Percentiles rank a stretch among this genome's conserved stretches.
Evolutionary conservation across 176 grass and related monocot species (phyloP).

Genomic region (Paspalum notatum): DNA sequence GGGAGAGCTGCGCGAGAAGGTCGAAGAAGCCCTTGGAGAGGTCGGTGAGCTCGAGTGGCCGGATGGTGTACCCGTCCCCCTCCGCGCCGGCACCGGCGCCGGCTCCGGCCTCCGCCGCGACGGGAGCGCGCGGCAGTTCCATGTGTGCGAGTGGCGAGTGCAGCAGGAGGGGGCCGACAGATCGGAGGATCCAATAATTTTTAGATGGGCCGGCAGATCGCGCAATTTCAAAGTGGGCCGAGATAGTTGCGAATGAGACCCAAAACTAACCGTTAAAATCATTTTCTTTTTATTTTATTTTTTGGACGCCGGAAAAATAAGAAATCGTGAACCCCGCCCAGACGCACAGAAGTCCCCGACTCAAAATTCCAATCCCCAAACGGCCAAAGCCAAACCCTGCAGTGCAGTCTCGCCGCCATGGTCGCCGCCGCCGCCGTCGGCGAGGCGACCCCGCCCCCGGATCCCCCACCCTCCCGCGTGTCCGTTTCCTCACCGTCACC

Average conservation of each 20-base stretch:
- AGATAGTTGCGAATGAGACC: background rate
- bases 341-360: conserved; percentile 24
- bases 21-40: conserved; percentile 59
- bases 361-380: conserved; percentile 27
- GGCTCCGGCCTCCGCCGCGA: conserved; percentile 1
- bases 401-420: conserved; percentile 20
- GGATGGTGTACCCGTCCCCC: conserved; percentile 38
- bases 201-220: background rate
- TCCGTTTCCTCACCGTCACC: background rate
- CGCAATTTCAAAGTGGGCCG: background rate
- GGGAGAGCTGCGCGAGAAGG: conserved; percentile 68
- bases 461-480: conserved; percentile 33
- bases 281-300: background rate
- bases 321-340: conserved; percentile 35
- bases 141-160: background rate
- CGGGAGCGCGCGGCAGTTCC: conserved; percentile 13
- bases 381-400: conserved; percentile 6
- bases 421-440: conserved; percentile 54
- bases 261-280: background rate
- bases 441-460: conserved; percentile 38
- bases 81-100: conserved; percentile 19
- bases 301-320: background rate
- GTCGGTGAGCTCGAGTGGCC: conserved; percentile 62
- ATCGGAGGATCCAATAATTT: background rate
- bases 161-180: background rate